Conservation (phyloP, 1,139 yeast species). For the Lodderomyces theae region DNA sequence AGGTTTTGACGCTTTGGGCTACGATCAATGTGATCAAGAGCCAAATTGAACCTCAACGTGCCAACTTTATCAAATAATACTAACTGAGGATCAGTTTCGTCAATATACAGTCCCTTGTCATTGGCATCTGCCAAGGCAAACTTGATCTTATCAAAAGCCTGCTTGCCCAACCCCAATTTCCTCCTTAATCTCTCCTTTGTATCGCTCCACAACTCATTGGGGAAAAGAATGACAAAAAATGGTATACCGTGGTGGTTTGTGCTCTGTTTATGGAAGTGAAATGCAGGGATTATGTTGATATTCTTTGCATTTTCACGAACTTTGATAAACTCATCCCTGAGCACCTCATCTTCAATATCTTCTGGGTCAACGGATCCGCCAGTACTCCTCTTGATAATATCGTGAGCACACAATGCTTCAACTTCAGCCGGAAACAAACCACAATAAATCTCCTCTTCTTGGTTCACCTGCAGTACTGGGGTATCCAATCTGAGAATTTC, state of each 20-base stretch:
- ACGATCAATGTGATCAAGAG: constrained; percentile 86
- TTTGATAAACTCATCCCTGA: constrained; percentile 27
- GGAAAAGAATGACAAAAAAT: constrained; percentile 66
- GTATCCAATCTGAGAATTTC: constrained; percentile 39
- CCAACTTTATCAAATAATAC: constrained; percentile 56
- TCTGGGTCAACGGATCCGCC: constrained; percentile 7
- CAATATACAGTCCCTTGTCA: constrained; percentile 47
- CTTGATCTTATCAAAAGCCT: constrained; percentile 72
- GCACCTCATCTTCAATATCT: constrained; percentile 22
- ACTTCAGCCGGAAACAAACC: constrained; percentile 48
- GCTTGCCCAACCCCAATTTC: constrained; percentile 69
- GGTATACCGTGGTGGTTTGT: constrained; percentile 83
- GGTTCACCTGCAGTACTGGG: constrained; percentile 33
- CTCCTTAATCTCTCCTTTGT: constrained; percentile 69
- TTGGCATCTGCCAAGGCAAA: constrained; percentile 53
- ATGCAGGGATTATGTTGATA: constrained; percentile 45
- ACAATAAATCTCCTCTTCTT: constrained; percentile 37
- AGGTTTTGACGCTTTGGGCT: constrained; percentile 44
- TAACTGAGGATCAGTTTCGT: constrained; percentile 53
- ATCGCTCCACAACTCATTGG: constrained; percentile 61
- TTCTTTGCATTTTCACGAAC: constrained; percentile 34
- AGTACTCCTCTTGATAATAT: constrained; percentile 32
- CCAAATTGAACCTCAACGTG: constrained; percentile 51
- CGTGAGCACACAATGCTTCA: constrained; percentile 37
- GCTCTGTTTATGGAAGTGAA: constrained; percentile 76